Evolutionary conservation across 2,329 filamentous ascomycete genomes (phyloP).

Genomic region (Scortechinia acanthostroma): DNA sequence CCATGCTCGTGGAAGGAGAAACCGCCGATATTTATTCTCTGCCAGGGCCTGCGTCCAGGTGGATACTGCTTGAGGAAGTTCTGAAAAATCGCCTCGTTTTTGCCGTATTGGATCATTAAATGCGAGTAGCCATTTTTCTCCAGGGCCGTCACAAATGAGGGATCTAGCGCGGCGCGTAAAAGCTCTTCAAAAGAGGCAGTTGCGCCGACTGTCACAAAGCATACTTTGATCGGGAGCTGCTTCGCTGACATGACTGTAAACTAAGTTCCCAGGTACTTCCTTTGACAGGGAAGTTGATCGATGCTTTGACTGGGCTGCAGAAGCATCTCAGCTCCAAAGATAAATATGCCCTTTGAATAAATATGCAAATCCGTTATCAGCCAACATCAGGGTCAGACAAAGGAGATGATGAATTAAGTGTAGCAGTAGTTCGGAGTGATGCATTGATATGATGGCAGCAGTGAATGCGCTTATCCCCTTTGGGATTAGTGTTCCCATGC

Average conservation of each 20-base stretch:
- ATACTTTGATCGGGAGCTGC: neutral
- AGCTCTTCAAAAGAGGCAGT: neutral
- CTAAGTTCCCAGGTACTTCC: no score
- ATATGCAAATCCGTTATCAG: no score
- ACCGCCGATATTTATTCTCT: neutral
- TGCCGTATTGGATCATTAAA: constrained; percentile 1
- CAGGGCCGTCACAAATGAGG: neutral
- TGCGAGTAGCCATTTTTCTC: neutral
- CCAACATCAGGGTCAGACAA: no score
- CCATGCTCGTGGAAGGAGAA: neutral
- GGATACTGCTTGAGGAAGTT: neutral
- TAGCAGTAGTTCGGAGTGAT: no score
- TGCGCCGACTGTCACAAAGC: neutral
- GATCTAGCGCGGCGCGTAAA: neutral
- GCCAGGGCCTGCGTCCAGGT: neutral
- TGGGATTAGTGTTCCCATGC: no score
- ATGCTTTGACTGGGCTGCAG: no score
- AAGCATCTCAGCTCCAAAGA: no score
- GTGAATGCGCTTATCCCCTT: no score
- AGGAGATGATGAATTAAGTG: no score
- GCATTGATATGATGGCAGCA: no score
- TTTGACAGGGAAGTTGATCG: no score
- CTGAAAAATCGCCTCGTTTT: neutral
- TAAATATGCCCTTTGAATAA: no score
- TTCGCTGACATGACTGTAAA: neutral